Conservation (phyloP, 257 asterid genomes). For the Striga asiatica region DNA sequence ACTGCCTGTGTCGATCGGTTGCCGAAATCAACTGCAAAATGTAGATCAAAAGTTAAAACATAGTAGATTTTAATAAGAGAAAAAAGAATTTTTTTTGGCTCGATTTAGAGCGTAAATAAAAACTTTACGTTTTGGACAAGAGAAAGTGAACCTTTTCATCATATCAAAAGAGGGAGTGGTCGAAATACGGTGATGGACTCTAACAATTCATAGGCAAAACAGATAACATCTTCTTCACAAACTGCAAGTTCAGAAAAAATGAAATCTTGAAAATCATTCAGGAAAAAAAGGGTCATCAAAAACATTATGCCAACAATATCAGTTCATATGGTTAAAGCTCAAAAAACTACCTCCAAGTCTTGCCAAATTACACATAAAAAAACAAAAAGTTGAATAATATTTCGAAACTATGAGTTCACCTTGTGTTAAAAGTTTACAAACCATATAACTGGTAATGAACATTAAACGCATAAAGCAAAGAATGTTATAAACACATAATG, state of each 20-base stretch:
- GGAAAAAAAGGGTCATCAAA: too few species aligned
- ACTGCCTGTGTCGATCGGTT: constrained; percentile 81
- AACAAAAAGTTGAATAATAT: too few species aligned
- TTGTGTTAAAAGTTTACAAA: too few species aligned
- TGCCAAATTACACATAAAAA: neutral
- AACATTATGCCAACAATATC: neutral
- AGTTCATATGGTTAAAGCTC: neutral
- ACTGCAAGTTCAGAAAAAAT: constrained; percentile 36
- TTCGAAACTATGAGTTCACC: neutral
- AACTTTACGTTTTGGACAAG: constrained; percentile 1
- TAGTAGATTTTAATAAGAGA: neutral
- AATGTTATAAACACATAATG: neutral
- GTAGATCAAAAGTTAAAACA: constrained; percentile 4
- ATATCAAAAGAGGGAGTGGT: constrained; percentile 82
- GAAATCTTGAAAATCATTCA: too few species aligned
- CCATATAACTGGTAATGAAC: too few species aligned
- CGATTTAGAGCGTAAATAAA: constrained; percentile 8
- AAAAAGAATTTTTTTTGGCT: neutral
- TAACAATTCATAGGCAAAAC: constrained; percentile 69
- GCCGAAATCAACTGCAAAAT: constrained; percentile 88
- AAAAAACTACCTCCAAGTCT: neutral
- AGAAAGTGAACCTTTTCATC: constrained; percentile 75
- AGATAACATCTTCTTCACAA: constrained; percentile 76
- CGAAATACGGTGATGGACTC: constrained; percentile 97
- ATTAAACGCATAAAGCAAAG: too few species aligned